These are phyloP conservation scores for Hypericum androsaemum DNA, from an alignment of 345 rosid species.

Conservation along the genomic window DNA sequence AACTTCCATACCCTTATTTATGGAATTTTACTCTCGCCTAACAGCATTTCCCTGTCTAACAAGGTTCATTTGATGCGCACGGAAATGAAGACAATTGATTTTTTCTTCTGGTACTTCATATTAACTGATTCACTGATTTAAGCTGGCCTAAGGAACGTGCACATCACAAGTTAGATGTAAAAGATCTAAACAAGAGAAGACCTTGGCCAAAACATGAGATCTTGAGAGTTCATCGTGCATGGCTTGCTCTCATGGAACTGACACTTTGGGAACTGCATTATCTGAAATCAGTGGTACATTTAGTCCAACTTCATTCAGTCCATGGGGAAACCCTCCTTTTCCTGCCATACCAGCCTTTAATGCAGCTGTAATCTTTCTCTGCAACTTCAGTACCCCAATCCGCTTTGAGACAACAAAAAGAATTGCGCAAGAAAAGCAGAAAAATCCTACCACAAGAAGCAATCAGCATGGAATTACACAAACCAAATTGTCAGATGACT, in stretches of 20 bases:
- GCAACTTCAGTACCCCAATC: conserved; percentile 58
- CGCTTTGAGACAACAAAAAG: conserved; percentile 86
- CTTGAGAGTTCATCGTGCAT: conserved; percentile 68
- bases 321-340: conserved; percentile 25
- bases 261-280: conserved; percentile 31
- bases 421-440: conserved; percentile 65
- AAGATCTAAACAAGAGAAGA: no score
- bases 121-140: no score
- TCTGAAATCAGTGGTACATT: conserved; percentile 30
- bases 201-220: no score
- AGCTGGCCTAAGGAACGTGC: no score
- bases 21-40: no score
- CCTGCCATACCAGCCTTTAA: conserved; percentile 60
- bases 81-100: no score
- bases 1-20: no score
- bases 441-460: conserved; percentile 50
- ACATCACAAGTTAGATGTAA: no score
- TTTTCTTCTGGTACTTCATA: no score
- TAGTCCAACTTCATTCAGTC: conserved; percentile 30
- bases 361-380: conserved; percentile 73
- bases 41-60: no score
- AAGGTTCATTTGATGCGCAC: no score
- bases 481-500: conserved; percentile 3
- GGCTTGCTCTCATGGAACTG: conserved; percentile 32
- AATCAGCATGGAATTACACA: conserved; percentile 38